phyloP scores from a whole-genome alignment of 768 basidiomycete species.

The Hemileccinum impolitum region DNA sequence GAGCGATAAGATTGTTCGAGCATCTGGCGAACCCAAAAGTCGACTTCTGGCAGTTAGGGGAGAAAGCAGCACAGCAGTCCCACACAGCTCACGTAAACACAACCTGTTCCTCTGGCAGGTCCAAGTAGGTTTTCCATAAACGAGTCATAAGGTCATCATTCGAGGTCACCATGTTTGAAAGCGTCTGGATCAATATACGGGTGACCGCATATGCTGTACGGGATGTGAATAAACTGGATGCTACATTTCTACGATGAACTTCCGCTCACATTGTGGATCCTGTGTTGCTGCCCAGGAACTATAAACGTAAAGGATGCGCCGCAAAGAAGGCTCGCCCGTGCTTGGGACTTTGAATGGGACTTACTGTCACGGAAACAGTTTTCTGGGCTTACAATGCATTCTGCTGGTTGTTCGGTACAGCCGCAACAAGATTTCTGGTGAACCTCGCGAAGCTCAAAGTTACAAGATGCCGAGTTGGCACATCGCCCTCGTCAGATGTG shows the following conservation, averaged over 20 bases:
- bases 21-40: constrained; percentile 62
- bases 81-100: constrained; percentile 61
- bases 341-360: constrained; percentile 37
- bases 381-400: constrained; percentile 61
- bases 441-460: constrained; percentile 67
- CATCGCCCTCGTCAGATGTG: constrained; percentile 33
- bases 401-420: constrained; percentile 65
- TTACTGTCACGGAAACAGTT: neutral
- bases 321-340: constrained; percentile 66
- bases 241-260: constrained; percentile 2
- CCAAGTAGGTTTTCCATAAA: constrained; percentile 64
- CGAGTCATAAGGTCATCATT: constrained; percentile 56
- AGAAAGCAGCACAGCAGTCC: neutral
- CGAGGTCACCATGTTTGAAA: constrained; percentile 81
- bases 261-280: constrained; percentile 51
- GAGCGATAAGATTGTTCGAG: constrained; percentile 54
- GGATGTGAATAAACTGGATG: neutral
- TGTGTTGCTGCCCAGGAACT: constrained; percentile 74
- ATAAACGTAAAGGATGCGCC: constrained; percentile 64
- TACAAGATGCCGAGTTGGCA: constrained; percentile 39
- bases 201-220: constrained; percentile 57
- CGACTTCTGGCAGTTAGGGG: constrained; percentile 38
- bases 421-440: constrained; percentile 82
- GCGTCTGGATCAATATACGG: constrained; percentile 67
- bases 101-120: constrained; percentile 67